phyloP scores from a whole-genome alignment of 2,329 filamentous ascomycete species.

The Aspergillus calidoustus region DNA sequence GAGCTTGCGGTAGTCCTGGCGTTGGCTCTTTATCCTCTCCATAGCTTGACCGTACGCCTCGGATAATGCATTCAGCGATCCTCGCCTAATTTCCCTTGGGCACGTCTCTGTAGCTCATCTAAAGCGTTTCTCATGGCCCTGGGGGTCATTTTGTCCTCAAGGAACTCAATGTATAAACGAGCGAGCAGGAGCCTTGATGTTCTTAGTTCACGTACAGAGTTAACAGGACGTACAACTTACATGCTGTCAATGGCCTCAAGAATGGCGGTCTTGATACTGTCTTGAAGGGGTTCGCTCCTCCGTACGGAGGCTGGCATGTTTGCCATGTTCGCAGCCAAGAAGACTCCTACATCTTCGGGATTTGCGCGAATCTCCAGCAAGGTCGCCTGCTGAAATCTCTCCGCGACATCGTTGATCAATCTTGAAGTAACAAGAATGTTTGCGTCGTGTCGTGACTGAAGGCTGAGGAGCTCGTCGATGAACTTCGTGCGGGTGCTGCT shows the following conservation, averaged over 20 bases:
- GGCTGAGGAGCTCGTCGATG: background rate
- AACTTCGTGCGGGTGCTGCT: background rate
- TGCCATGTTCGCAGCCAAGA: background rate
- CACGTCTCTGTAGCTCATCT: background rate
- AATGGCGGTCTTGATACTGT: background rate
- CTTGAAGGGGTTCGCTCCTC: background rate
- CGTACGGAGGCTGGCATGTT: background rate
- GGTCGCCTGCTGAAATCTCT: background rate
- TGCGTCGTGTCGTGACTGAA: background rate
- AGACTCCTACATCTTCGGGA: background rate
- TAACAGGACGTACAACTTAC: background rate
- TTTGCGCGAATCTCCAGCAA: background rate
- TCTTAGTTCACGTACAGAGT: background rate
- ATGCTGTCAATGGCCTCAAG: background rate
- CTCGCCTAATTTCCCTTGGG: background rate
- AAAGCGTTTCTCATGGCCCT: background rate
- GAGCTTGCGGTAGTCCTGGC: background rate
- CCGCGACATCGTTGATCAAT: background rate
- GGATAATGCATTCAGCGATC: background rate
- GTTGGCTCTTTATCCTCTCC: background rate
- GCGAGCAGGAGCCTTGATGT: background rate
- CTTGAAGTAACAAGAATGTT: background rate
- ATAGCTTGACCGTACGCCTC: background rate
- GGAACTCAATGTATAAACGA: background rate
- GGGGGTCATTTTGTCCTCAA: background rate